phyloP scores from a whole-genome alignment of 176 grass and related monocot genomes.

The Eragrostis nindensis region DNA sequence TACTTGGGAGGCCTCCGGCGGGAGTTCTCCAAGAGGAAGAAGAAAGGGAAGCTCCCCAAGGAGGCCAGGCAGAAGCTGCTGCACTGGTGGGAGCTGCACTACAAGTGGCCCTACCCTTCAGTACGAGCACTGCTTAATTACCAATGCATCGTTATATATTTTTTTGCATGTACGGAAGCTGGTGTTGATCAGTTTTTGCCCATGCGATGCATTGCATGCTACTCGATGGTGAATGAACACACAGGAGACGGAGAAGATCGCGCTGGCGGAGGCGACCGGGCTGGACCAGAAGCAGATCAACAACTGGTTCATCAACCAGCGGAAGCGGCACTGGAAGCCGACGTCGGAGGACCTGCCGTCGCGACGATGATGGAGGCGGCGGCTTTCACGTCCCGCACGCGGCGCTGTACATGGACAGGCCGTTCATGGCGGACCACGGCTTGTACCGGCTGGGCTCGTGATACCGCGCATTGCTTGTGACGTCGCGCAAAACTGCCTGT shows the following conservation, averaged over 20 bases:
- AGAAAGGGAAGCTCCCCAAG: conserved; percentile 92
- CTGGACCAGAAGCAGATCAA: conserved; percentile 97
- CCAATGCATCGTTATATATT: too few species aligned
- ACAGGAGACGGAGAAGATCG: conserved; percentile 89
- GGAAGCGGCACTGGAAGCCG: conserved; percentile 96
- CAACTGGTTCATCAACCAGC: conserved; percentile 99
- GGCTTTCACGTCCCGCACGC: conserved; percentile 48
- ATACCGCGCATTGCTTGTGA: background rate
- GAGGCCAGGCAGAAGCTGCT: conserved; percentile 85
- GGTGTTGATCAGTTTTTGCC: background rate
- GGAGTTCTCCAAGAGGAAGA: conserved; percentile 87
- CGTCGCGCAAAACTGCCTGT: background rate
- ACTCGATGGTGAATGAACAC: too few species aligned
- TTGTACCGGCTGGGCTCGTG: conserved; percentile 68
- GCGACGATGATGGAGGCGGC: conserved; percentile 54
- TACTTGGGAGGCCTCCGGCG: conserved; percentile 74
- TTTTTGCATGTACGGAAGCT: background rate
- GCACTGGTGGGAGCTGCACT: conserved; percentile 92
- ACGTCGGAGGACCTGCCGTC: conserved; percentile 61
- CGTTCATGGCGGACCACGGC: conserved; percentile 48
- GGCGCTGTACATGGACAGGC: conserved; percentile 48
- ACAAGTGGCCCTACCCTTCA: conserved; percentile 97
- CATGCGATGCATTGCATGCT: too few species aligned
- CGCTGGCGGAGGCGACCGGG: conserved; percentile 77
- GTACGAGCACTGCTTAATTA: conserved; percentile 43